Base-by-base conservation (phyloP, 192 early-diverging fungal genomes). In the Coemansia reversa region DNA sequence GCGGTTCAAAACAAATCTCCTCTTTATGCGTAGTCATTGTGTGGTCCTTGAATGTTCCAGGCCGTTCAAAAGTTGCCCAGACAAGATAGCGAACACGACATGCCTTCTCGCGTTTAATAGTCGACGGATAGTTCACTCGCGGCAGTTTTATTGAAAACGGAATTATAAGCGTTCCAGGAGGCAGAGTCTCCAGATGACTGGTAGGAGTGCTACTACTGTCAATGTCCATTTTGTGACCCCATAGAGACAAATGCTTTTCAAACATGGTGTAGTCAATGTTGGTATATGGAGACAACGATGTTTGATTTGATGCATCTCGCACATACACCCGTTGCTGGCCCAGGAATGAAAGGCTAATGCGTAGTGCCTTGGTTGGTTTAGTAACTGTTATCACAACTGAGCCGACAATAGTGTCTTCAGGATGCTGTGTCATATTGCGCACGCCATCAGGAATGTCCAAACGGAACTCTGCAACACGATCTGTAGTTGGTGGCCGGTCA, bases 401-500 rank as follows among this genome's bases (percentile, higher is more conserved):
- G 12, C 75, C 75, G 4, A 72, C 69, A 22, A 77, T 70, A 2
- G 51, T 55, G 52, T 60, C 63, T 23, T 55, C 66, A 0, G 75
- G 69, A 28, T 72, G 63, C 55, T 77, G 69, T 29, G 69, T 62
- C 65, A 66, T 72, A 23, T 68, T 68, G 57, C 75, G 69, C 12
- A 77, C 66, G 27, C 75, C 75, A 9, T 72, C 63, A 27, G 75
- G 75, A 20, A 77, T 77, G 12, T 65, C 62, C 28, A 77, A 59
- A 6, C 58, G 53, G 35, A 77, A 77, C 66, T 71, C 75, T 5
- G 68, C 69, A 4, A 77, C 58, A 1, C 75, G 65, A 12, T 77
- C 75, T 6, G 62, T 67, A 12, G 75, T 77, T 4, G 75, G 75
- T 47, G 75, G 58, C 57, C 54, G 53, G 62, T 70, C 69, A 28